Evolutionary conservation across 192 early-diverging fungal genomes (phyloP).

Genomic region (Backusella macrospora): DNA sequence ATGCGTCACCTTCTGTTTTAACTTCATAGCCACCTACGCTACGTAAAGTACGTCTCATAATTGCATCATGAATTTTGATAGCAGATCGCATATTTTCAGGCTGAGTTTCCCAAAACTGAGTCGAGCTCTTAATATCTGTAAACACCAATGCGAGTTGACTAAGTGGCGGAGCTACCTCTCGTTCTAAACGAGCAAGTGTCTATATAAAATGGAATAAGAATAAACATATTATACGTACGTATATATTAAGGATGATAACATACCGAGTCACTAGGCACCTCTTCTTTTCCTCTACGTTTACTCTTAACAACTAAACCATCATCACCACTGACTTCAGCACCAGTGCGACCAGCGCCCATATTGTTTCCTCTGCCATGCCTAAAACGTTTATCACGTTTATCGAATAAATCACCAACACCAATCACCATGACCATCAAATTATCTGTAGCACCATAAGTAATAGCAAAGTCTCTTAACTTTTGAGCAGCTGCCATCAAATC

Average conservation of each 20-base stretch:
- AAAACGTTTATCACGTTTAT: conserved; percentile 36
- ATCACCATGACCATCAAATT: conserved; percentile 90
- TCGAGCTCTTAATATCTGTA: conserved; percentile 94
- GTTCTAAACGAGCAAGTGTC: conserved; percentile 63
- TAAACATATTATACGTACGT: neutral
- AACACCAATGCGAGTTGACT: conserved; percentile 88
- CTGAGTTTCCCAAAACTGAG: conserved; percentile 88
- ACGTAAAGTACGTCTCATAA: conserved; percentile 82
- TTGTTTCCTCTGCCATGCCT: conserved; percentile 30
- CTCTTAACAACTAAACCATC: conserved; percentile 32
- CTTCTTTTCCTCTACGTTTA: conserved; percentile 49
- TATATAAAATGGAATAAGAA: neutral
- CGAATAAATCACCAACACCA: conserved; percentile 80
- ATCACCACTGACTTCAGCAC: conserved; percentile 32
- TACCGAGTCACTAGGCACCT: conserved; percentile 56
- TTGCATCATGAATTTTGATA: conserved; percentile 82
- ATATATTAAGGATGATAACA: conserved; percentile 16
- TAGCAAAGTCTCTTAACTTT: conserved; percentile 85
- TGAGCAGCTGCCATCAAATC: conserved; percentile 78
- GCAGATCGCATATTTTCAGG: conserved; percentile 83
- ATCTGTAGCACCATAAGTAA: conserved; percentile 76
- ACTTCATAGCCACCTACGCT: conserved; percentile 92
- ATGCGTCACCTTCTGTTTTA: conserved; percentile 94
- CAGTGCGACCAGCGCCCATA: conserved; percentile 26
- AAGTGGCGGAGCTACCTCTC: conserved; percentile 83